Conservation (phyloP, 139 green algal species). For the Chlamydomonas urium region DNA sequence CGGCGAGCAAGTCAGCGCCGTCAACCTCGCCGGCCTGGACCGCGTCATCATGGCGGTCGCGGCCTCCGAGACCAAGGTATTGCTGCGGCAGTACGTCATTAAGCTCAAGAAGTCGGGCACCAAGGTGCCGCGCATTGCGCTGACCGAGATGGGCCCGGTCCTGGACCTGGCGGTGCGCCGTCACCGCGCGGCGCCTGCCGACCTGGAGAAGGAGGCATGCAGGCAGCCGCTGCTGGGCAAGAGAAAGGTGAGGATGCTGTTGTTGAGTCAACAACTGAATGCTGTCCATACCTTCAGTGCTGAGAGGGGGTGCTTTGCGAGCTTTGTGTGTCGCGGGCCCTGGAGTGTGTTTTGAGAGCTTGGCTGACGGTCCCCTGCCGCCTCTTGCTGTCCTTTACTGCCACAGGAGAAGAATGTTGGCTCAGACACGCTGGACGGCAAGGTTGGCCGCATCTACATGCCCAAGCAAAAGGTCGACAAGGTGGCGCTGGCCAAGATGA, state of each 20-base stretch:
- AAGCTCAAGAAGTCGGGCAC: conserved; percentile 21
- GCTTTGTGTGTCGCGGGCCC: too few relatives aligned
- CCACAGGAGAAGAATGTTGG: conserved; percentile 85
- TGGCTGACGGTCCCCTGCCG: not conserved
- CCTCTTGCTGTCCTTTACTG: not conserved
- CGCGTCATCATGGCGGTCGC: conserved; percentile 60
- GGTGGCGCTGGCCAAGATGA: conserved; percentile 79
- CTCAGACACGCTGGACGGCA: conserved; percentile 69
- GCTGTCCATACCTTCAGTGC: too few relatives aligned
- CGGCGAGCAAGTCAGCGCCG: conserved; percentile 54
- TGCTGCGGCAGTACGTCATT: conserved; percentile 70
- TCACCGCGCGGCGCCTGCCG: conserved; percentile 44
- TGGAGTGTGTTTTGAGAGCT: too few relatives aligned
- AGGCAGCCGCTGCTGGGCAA: conserved; percentile 59
- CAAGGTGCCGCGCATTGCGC: conserved; percentile 23
- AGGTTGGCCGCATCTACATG: conserved; percentile 92
- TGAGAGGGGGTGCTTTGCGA: too few relatives aligned
- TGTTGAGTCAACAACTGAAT: too few relatives aligned
- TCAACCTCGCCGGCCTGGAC: conserved; percentile 81
- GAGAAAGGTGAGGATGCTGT: conserved; percentile 65
- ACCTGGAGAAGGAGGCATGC: conserved; percentile 81
- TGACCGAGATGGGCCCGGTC: conserved; percentile 79
- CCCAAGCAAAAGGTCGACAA: conserved; percentile 76
- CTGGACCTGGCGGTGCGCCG: conserved; percentile 76
- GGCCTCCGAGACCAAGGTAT: conserved; percentile 18